phyloP scores from a whole-genome alignment of 2,329 filamentous ascomycete genomes.

The Colletotrichum chrysophilum region DNA sequence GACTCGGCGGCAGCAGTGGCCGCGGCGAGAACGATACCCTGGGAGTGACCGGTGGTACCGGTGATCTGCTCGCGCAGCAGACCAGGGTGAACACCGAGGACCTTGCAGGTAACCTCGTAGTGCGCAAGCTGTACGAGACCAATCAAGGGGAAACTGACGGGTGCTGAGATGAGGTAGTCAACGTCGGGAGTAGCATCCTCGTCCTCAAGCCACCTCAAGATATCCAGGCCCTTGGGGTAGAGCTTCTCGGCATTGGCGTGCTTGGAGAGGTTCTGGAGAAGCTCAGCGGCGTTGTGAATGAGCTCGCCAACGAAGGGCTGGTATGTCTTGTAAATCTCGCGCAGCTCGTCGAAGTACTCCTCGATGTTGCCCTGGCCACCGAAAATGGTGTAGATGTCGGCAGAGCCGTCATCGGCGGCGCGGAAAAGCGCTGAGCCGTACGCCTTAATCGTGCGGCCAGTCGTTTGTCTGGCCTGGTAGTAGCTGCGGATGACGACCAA shows the following conservation, averaged over 20 bases:
- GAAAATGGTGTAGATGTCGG: slow-evolving; percentile 91
- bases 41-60: slow-evolving; percentile 94
- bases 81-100: slow-evolving; percentile 87
- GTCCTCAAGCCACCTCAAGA: slow-evolving; percentile 91
- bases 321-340: slow-evolving; percentile 90
- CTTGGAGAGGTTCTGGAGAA: slow-evolving; percentile 83
- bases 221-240: slow-evolving; percentile 94
- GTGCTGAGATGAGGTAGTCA: slow-evolving; percentile 92
- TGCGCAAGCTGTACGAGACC: slow-evolving; percentile 95
- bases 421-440: slow-evolving; percentile 94
- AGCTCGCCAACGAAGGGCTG: slow-evolving; percentile 89
- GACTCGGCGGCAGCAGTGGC: slow-evolving; percentile 88
- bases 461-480: slow-evolving; percentile 85
- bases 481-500: slow-evolving; percentile 88
- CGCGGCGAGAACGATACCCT: slow-evolving; percentile 92
- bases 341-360: slow-evolving; percentile 98
- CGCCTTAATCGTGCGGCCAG: slow-evolving; percentile 84
- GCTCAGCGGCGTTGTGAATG: slow-evolving; percentile 79
- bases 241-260: slow-evolving; percentile 91
- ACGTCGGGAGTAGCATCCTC: slow-evolving; percentile 89
- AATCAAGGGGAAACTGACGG: slow-evolving; percentile 95
- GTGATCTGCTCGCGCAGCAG: slow-evolving; percentile 83
- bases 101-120: slow-evolving; percentile 92
- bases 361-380: slow-evolving; percentile 99
- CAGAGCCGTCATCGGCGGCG: slow-evolving; percentile 82